Conservation (phyloP, 176 grass and related monocot species). For the Hordeum marinum region DNA sequence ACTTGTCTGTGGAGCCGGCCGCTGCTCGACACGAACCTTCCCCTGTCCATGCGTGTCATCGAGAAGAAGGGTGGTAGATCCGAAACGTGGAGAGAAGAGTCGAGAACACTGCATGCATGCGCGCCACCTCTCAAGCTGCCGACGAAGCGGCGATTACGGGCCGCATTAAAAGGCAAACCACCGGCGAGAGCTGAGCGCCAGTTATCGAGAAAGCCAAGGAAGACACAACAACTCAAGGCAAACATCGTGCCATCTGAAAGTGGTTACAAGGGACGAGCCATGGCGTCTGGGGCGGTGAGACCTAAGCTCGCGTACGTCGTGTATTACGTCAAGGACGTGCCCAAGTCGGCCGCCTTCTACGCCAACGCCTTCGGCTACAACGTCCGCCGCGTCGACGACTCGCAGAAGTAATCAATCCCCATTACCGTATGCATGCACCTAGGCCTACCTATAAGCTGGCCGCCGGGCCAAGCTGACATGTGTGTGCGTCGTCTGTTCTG, state of each 20-base stretch:
- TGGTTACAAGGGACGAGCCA: neutral
- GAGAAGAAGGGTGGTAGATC: neutral
- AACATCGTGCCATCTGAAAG: neutral
- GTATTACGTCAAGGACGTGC: constrained; percentile 59
- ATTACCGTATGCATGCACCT: neutral
- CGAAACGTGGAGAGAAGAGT: constrained; percentile 15
- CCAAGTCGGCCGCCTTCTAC: constrained; percentile 61
- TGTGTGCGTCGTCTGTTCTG: neutral
- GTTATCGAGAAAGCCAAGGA: neutral
- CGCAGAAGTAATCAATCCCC: constrained; percentile 5
- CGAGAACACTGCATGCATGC: constrained; percentile 29
- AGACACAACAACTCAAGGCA: neutral
- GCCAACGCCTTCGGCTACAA: constrained; percentile 60
- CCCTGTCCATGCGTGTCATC: neutral
- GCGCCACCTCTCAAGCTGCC: constrained; percentile 27
- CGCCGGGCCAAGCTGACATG: neutral
- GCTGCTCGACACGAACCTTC: neutral
- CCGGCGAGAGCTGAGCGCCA: neutral
- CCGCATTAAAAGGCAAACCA: neutral
- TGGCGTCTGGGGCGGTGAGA: constrained; percentile 33
- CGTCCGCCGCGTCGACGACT: constrained; percentile 68
- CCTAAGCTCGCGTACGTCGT: constrained; percentile 54
- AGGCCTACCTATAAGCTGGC: neutral
- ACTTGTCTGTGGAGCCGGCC: neutral
- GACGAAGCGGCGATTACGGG: neutral